Base-by-base conservation (phyloP, 2,329 filamentous ascomycete genomes). In the Nakataea oryzae region DNA sequence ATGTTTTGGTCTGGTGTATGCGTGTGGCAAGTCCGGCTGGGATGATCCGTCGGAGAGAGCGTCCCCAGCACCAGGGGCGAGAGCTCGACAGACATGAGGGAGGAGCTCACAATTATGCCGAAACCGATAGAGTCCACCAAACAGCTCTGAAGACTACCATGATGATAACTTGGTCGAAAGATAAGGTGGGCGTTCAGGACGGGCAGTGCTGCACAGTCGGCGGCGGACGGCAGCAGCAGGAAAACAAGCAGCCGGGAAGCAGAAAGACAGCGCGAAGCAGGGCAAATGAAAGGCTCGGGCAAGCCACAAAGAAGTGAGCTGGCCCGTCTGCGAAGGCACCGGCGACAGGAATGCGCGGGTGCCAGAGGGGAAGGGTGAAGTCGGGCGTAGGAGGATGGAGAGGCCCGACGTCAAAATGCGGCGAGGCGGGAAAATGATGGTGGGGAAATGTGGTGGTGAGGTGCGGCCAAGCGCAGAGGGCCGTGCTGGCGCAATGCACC, bases 101-200 rank as follows among this genome's bases (percentile, higher is more conserved):
- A 17, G 21, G 17, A n/a, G 7, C 60, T 57, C 56, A 61, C 60
- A 61, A 14, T 61, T 61, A 61, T 32, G 55, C 54, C 57, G 32
- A 57, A 50, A 61, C 29, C 21, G 57, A 57, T 7, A 61, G 47
- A 26, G 34, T 55, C 24, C 26, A 24, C 54, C 30, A 28, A 26
- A 24, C 60, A 57, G 32, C 54, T 61, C 60, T 55, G 27, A 28
- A 47, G 32, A 41, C 54, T 57, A 61, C 60, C 60, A 61, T 61
- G 60, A 32, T 61, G 60, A 57, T 61, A 24, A 61, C 50, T 24
- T 32, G 47, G 54, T 26, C 41, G 30, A 61, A 28, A 50, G 60
- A 57, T 47, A 30, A 34, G 29, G 41, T n/a, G 41, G 41, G 2
- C 17, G 21, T 50, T 9, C 5, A n/a, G 41, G 4, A 21, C 3